Evolutionary conservation across 768 basidiomycete species (phyloP).

Genomic region (Boletus coccyginus): DNA sequence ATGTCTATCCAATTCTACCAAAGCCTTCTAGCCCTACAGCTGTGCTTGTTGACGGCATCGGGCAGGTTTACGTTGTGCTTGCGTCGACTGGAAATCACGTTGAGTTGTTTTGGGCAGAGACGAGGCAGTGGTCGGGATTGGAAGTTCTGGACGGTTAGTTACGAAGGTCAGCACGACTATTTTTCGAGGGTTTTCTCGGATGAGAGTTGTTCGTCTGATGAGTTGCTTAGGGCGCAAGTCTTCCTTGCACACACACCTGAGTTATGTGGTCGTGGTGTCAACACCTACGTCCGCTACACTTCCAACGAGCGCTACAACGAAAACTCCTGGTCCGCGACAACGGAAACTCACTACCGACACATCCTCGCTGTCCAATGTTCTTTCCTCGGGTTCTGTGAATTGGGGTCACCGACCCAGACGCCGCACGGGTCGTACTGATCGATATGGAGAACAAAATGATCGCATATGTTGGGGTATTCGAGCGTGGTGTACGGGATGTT

Average conservation of each 20-base stretch:
- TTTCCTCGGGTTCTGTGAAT: conserved; percentile 15
- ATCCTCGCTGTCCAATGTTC: conserved; percentile 6
- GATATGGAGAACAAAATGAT: conserved; percentile 92
- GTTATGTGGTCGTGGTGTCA: conserved; percentile 86
- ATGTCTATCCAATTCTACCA: conserved; percentile 73
- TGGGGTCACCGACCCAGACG: conserved; percentile 46
- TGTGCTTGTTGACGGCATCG: conserved; percentile 79
- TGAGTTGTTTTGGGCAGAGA: conserved; percentile 86
- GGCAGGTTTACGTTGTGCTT: conserved; percentile 82
- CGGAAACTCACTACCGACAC: conserved; percentile 20
- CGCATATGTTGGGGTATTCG: conserved; percentile 78
- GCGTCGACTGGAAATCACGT: conserved; percentile 68
- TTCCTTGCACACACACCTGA: conserved; percentile 71
- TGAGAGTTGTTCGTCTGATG: not conserved
- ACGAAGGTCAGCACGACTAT: conserved; percentile 65
- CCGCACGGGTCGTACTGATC: conserved; percentile 80
- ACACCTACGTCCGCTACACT: conserved; percentile 52
- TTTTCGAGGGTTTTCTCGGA: not conserved
- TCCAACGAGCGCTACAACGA: conserved; percentile 56
- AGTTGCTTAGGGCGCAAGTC: conserved; percentile 47
- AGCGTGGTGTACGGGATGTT: conserved; percentile 79
- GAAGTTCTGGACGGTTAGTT: conserved; percentile 83
- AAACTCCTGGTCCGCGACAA: conserved; percentile 30
- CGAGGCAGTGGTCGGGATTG: conserved; percentile 88
- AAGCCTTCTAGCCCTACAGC: conserved; percentile 65